These are phyloP conservation scores for Torulaspora maleeae DNA, from an alignment of 805 yeast genomes.

Conservation along the genomic window DNA sequence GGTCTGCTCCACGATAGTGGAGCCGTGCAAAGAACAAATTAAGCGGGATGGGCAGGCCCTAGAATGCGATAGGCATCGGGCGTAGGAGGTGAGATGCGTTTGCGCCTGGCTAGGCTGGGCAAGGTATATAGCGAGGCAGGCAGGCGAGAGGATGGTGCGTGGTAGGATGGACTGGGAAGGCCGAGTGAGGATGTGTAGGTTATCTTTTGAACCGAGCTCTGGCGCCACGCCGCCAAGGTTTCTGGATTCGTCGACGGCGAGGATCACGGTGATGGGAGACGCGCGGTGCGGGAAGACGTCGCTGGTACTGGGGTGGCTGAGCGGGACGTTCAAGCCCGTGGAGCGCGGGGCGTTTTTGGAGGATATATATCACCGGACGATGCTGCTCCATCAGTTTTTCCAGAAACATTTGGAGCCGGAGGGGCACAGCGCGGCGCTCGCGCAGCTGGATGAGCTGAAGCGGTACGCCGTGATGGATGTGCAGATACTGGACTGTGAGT, in stretches of 20 bases:
- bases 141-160: no score
- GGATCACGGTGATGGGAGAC: constrained; percentile 29
- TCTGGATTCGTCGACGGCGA: constrained; percentile 16
- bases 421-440: background rate
- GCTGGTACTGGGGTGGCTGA: constrained; percentile 22
- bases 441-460: background rate
- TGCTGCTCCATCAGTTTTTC: background rate
- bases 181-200: background rate
- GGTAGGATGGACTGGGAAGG: no score
- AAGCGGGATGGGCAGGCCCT: no score
- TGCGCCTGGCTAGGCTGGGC: no score
- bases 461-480: constrained; percentile 14
- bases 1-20: no score
- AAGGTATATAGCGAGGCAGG: no score
- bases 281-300: constrained; percentile 26
- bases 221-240: constrained; percentile 15
- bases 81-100: no score
- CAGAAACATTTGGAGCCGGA: background rate
- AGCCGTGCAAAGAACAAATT: no score
- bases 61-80: no score
- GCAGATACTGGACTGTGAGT: constrained; percentile 25
- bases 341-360: constrained; percentile 9
- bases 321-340: constrained; percentile 7
- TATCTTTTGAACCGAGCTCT: constrained; percentile 2
- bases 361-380: constrained; percentile 20